phyloP scores from a whole-genome alignment of 2,329 filamentous ascomycete species.

The Nannizziopsis barbatae region DNA sequence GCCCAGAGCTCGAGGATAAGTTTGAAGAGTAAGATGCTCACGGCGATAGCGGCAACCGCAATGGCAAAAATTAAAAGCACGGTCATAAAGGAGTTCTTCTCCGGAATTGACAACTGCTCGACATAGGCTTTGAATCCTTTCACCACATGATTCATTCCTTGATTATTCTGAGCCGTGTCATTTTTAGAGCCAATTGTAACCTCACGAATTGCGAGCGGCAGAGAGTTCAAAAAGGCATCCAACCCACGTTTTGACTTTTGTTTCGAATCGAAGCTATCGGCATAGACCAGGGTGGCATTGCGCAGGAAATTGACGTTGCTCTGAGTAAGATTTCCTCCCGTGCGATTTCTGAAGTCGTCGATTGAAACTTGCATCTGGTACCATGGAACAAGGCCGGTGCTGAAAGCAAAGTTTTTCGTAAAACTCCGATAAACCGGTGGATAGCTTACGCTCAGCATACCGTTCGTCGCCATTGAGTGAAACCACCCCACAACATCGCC shows the following conservation, averaged over 20 bases:
- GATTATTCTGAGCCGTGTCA: slow-evolving; percentile 29
- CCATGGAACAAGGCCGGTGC: slow-evolving; percentile 74
- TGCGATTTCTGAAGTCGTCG: slow-evolving; percentile 66
- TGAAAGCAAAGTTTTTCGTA: slow-evolving; percentile 86
- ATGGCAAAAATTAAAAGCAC: slow-evolving; percentile 81
- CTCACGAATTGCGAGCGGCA: slow-evolving; percentile 46
- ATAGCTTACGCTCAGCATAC: slow-evolving; percentile 87
- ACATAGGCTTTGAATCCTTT: slow-evolving; percentile 70
- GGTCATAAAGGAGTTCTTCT: slow-evolving; percentile 92
- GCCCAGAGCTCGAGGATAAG: slow-evolving; percentile 84
- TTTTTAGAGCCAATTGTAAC: slow-evolving; percentile 27
- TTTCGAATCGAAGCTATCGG: slow-evolving; percentile 44
- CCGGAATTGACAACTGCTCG: slow-evolving; percentile 73
- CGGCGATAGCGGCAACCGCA: slow-evolving; percentile 68
- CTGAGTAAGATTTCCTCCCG: slow-evolving; percentile 77
- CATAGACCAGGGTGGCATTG: slow-evolving; percentile 64
- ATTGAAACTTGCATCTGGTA: slow-evolving; percentile 67
- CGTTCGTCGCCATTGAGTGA: slow-evolving; percentile 86
- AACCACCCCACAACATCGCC: slow-evolving; percentile 79
- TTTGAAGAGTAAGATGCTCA: slow-evolving; percentile 81
- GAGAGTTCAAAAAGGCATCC: slow-evolving; percentile 21
- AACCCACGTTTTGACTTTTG: slow-evolving; percentile 47
- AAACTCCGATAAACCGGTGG: slow-evolving; percentile 83
- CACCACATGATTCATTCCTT: slow-evolving; percentile 47
- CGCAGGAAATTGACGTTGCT: slow-evolving; percentile 63